Percentiles rank a stretch among this genome's conserved stretches.
These are phyloP conservation scores for Amphibolis antarctica DNA, from an alignment of 106 monocot species.

Conservation along the genomic window DNA sequence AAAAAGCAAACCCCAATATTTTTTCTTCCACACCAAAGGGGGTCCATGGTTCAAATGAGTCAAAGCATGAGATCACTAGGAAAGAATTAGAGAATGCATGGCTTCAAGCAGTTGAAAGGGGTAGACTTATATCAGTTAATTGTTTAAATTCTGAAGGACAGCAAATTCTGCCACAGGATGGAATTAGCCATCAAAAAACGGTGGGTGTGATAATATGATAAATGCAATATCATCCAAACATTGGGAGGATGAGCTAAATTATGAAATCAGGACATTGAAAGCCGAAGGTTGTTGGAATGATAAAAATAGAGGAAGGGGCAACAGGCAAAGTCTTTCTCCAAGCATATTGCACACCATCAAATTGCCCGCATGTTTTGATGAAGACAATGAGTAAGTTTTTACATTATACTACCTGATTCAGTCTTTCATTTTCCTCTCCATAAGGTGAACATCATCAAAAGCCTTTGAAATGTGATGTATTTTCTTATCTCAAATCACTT, in stretches of 20 bases:
- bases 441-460: neutral
- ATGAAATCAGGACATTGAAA: slow-evolving; percentile 14
- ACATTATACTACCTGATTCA: neutral
- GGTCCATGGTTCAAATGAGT: neutral
- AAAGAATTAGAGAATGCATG: slow-evolving; percentile 58
- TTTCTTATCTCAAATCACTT: no score
- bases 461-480: neutral
- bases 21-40: neutral
- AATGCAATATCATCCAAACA: slow-evolving; percentile 20
- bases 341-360: slow-evolving; percentile 16
- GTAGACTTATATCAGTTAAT: neutral
- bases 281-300: neutral
- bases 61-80: slow-evolving; percentile 12
- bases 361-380: slow-evolving; percentile 1
- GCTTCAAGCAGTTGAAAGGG: slow-evolving; percentile 6
- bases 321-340: slow-evolving; percentile 12
- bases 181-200: neutral
- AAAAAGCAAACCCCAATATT: neutral
- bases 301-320: neutral
- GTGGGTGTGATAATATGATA: neutral
- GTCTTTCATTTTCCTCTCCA: neutral
- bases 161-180: slow-evolving; percentile 7
- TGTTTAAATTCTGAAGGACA: slow-evolving; percentile 2
- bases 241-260: slow-evolving; percentile 19
- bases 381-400: slow-evolving; percentile 16